Percentiles rank a stretch among this genome's conserved stretches.
Evolutionary conservation across 2,329 filamentous ascomycete genomes (phyloP).

Genomic region (Didymella pomorum): DNA sequence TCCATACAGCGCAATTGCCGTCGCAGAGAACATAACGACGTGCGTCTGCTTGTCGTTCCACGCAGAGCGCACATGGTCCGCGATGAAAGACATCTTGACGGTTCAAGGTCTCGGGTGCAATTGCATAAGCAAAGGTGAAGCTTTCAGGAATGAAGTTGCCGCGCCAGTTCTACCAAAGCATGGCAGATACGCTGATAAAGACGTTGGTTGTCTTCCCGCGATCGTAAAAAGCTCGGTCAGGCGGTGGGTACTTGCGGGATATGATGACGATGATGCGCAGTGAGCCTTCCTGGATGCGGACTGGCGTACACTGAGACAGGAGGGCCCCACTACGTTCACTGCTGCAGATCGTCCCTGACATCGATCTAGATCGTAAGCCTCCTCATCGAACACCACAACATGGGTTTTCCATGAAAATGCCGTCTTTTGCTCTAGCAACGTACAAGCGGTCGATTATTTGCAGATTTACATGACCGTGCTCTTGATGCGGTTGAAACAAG

Average conservation of each 20-base stretch:
- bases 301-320: conserved; percentile 6
- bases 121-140: conserved; percentile 8
- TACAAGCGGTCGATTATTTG: not conserved
- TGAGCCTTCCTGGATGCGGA: conserved; percentile 7
- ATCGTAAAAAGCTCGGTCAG: conserved; percentile 13
- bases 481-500: conserved; percentile 15
- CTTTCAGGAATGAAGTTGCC: not conserved
- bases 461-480: conserved; percentile 9
- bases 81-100: conserved; percentile 25
- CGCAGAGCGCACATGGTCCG: conserved; percentile 30
- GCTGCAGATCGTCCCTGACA: conserved; percentile 9
- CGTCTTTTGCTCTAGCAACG: not conserved
- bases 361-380: conserved; percentile 18
- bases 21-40: conserved; percentile 62
- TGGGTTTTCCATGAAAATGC: not conserved
- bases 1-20: conserved; percentile 64
- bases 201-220: conserved; percentile 10
- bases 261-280: conserved; percentile 24
- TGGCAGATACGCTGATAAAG: conserved; percentile 8
- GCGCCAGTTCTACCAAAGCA: not conserved
- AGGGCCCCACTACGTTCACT: conserved; percentile 4
- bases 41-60: conserved; percentile 54
- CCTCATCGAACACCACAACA: not conserved
- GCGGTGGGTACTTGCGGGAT: conserved; percentile 19
- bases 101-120: conserved; percentile 3